Base-by-base conservation (phyloP, 208 protist genomes). In the Trypanosoma melophagium region DNA sequence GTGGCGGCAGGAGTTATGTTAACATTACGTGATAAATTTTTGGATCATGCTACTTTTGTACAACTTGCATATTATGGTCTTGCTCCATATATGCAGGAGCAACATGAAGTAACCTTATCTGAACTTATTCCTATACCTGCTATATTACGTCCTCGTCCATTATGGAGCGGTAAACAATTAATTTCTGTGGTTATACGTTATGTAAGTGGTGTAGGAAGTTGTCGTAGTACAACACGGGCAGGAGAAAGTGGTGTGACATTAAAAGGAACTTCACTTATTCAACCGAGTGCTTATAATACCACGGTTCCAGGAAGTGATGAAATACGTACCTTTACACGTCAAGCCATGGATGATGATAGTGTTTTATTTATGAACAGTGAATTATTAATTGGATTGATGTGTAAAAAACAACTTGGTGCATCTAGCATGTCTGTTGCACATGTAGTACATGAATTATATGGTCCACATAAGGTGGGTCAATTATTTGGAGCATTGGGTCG, bases 141-240 rank as follows among this genome's bases (percentile, higher is more conserved):
- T 16, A 95, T 99, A 19, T 71, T 99, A 12, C 97, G 96, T 77
- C 99, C 98, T 16, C 71, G 79, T 0, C 76, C 83, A 55, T 69
- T 95, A 13, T 99, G 98, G 97, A 98, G 97, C 24, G 98, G 98
- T 53, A 99, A 99, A 84, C 98, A 99, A 83, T 80, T 99, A 22
- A 92, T 98, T 60, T 94, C 90, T 2, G 77, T 79, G n/a, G 61
- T 98, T 7, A 76, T 97, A 50, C 79, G 83, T 40, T 94, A 87
- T 72, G 80, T 97, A 21, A 91, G 86, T 0, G 82, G 82, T 10
- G 75, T 82, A 42, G 63, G 41, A 66, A 71, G 54, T 24, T 21
- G 47, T 28, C 52, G 41, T 9, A 51, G 13, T 7, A 22, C 12
- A 25, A 45, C 55, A 41, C 52, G 42, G 2, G 66, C 60, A 24